Evolutionary conservation across 306 rosid genomes (phyloP).

Genomic region (Clitoria ternatea): DNA sequence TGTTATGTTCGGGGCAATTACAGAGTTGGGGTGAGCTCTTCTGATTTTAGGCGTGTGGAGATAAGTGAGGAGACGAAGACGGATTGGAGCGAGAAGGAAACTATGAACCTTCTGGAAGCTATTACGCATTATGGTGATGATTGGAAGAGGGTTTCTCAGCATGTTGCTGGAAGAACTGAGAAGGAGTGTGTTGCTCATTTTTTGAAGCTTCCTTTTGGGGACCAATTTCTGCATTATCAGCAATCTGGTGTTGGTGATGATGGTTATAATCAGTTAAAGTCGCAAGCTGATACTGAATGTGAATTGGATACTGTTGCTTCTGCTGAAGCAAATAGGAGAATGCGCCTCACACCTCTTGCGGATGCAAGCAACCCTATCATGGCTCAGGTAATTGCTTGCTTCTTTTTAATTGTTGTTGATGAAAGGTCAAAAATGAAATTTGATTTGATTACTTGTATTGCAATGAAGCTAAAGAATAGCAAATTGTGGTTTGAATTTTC

Average conservation of each 20-base stretch:
- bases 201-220: slow-evolving; percentile 79
- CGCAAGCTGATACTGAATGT: slow-evolving; percentile 34
- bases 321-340: slow-evolving; percentile 43
- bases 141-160: slow-evolving; percentile 87
- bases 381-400: slow-evolving; percentile 72
- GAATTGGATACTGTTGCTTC: slow-evolving; percentile 34
- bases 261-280: slow-evolving; percentile 18
- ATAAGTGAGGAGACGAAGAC: slow-evolving; percentile 67
- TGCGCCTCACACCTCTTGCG: slow-evolving; percentile 86
- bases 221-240: slow-evolving; percentile 45
- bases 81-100: slow-evolving; percentile 82
- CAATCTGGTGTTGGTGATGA: slow-evolving; percentile 29
- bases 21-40: slow-evolving; percentile 69
- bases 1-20: slow-evolving; percentile 95
- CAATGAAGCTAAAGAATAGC: neutral
- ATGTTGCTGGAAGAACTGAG: slow-evolving; percentile 83
- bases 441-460: neutral
- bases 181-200: slow-evolving; percentile 84
- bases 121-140: slow-evolving; percentile 82
- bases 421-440: neutral
- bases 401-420: neutral
- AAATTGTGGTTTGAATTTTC: neutral
- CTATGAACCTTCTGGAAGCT: slow-evolving; percentile 73
- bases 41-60: slow-evolving; percentile 92
- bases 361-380: slow-evolving; percentile 97